These are phyloP conservation scores for Linderniella brevidens DNA, from an alignment of 257 asterid species.

Conservation along the genomic window DNA sequence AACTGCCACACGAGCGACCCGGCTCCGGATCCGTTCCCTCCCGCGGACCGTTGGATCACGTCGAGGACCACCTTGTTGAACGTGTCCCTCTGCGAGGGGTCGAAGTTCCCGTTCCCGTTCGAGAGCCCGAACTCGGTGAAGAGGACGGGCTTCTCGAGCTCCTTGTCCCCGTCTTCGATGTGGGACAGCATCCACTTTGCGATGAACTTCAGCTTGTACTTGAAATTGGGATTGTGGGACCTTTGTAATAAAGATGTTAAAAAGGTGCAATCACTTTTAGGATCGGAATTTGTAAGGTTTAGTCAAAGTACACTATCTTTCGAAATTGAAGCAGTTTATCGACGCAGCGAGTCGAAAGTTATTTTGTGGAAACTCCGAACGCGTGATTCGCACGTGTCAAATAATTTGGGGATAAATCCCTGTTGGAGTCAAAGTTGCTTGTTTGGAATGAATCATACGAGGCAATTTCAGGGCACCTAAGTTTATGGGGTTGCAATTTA, in stretches of 20 bases:
- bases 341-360: too few relatives aligned
- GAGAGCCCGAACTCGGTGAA: conserved; percentile 92
- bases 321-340: too few relatives aligned
- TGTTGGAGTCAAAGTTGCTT: too few relatives aligned
- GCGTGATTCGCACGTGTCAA: too few relatives aligned
- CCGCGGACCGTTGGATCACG: conserved; percentile 57
- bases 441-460: too few relatives aligned
- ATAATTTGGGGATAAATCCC: too few relatives aligned
- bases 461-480: too few relatives aligned
- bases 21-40: conserved; percentile 45
- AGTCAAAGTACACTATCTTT: too few relatives aligned
- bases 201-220: conserved; percentile 51
- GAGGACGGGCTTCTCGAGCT: conserved; percentile 67
- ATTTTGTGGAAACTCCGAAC: too few relatives aligned
- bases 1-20: conserved; percentile 94
- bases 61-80: conserved; percentile 59
- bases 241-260: conserved; percentile 20
- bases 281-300: too few relatives aligned
- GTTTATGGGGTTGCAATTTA: too few relatives aligned
- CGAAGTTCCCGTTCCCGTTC: conserved; percentile 49
- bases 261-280: too few relatives aligned
- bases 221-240: conserved; percentile 63
- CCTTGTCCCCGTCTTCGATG: conserved; percentile 92
- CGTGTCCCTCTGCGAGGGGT: conserved; percentile 45
- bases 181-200: conserved; percentile 88